Evolutionary conservation across 495 filamentous ascomycete species (phyloP), one percentile per base, ranked within the genome.

Genomic region (Aspergillus steynii): DNA sequence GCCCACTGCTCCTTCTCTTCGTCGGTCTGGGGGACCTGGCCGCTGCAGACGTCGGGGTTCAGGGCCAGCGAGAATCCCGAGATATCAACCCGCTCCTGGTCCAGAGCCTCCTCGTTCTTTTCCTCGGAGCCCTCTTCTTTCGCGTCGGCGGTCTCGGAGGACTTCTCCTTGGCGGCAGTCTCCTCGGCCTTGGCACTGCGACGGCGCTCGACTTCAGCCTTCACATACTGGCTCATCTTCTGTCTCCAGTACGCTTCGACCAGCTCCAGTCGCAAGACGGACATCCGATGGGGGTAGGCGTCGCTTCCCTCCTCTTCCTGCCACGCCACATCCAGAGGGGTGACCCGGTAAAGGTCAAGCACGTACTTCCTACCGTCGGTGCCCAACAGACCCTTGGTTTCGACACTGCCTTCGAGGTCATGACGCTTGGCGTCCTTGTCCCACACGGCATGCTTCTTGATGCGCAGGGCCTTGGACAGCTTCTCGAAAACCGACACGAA

Each of bases 341-440:
- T 95, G 58, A 97, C 86, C 60, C 96, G 87, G 77, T 99, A 99
- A 62, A 99, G 74, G 70, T 99, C 96, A 52, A 99, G 86, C 12
- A 96, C 94, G 71, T 99, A 99, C 71, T 96, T 97, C 61, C 96
- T 81, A 26, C 93, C 95, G 70, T 99, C 96, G 0, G 96, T 98
- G n/a, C 96, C 96, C 50, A 97, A 78, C 8, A 99, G 83, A 29
- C 96, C 96, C 81, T 99, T 99, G 27, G 96, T 99, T 78, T 99
- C 96, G 29, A 99, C 92, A 67, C 93, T 97, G 29, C 89, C 91
- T 74, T 97, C 96, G 12, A 99, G 84, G 31, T 97, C 91, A 70
- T 96, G 92, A 25, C 89, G 86, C 78, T 92, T 89, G 65, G 85
- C 85, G 57, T 96, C 91, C 81, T 97, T 98, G 77, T 99, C 96